Conservation (phyloP, 148 eudicot genomes). For the Drosera capensis region DNA sequence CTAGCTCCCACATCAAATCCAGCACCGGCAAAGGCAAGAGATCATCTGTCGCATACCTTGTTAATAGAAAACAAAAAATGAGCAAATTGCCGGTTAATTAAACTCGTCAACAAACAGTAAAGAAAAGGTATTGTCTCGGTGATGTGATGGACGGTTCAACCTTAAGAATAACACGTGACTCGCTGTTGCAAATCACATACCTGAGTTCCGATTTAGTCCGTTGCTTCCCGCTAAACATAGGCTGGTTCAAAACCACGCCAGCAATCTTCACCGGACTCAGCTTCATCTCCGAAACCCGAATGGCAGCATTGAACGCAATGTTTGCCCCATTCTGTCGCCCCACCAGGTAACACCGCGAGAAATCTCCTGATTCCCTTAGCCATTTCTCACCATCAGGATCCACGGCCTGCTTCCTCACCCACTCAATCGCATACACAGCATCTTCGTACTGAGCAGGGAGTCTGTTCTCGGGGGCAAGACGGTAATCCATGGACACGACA, state of each 20-base stretch:
- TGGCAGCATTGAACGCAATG: conserved; percentile 43
- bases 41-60: conserved; percentile 31
- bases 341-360: conserved; percentile 36
- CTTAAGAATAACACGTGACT: no score
- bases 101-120: no score
- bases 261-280: conserved; percentile 21
- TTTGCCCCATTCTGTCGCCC: conserved; percentile 50
- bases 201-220: conserved; percentile 43
- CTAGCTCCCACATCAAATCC: conserved; percentile 53
- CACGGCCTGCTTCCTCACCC: conserved; percentile 34
- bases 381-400: conserved; percentile 32
- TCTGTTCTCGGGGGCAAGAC: conserved; percentile 54
- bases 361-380: conserved; percentile 46
- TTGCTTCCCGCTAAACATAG: conserved; percentile 37
- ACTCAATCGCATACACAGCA: conserved; percentile 35
- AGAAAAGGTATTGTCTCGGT: no score
- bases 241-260: conserved; percentile 45
- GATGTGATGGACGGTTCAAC: no score
- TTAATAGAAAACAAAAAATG: no score
- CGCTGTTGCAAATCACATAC: no score
- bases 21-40: conserved; percentile 34
- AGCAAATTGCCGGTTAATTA: no score
- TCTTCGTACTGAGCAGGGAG: conserved; percentile 79
- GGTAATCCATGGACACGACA: conserved; percentile 30
- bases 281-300: conserved; percentile 20